Evolutionary conservation across 2,329 filamentous ascomycete genomes (phyloP), one percentile per base, ranked within the genome.

Genomic region (Aulographum hederae): DNA sequence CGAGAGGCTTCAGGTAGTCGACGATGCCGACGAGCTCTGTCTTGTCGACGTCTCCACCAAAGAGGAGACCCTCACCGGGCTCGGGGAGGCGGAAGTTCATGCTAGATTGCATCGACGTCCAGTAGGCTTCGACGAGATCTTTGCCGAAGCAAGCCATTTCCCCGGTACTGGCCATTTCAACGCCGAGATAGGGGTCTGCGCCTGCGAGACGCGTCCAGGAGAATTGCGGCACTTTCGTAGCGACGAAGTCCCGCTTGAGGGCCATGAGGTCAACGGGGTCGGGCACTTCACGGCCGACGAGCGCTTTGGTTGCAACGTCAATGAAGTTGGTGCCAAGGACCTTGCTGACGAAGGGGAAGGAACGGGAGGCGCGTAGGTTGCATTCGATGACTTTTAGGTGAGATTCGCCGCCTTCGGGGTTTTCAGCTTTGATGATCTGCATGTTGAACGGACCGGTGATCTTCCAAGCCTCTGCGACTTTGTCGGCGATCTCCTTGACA

Each of bases 401-500:
- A 20, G 79, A 71, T 48, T 77, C 69, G 34, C 75, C 76, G 35
- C 78, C 78, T 36, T 80, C 73, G 19, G 77, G 71, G 46, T 78
- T 64, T 10, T 80, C 67, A 21, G 79, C 82, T 63, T 92, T 92
- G 69, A 98, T 95, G 58, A 98, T 92, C 53, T 98, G 89, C 86
- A 98, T 95, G 69, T 98, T 98, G 73, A 95, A 98, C 36, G 89
- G 89, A 34, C 89, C 89, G 14, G 84, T 95, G 54, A 95, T 95
- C 49, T 69, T 84, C 82, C 86, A 94, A 30, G 89, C 89, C 59
- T 89, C 79, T 42, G 89, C 89, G 32, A 98, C 85, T 69, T 93
- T 95, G 56, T 85, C 59, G 12, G 89, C 86, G 45, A 98, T 95
- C 44, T 81, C 81, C 72, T 94, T 95, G 49, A 93, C 71, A 38